Evolutionary conservation across 2,329 filamentous ascomycete genomes (phyloP), one percentile per base, ranked within the genome.

Genomic region (Trichoderma citrinoviride): DNA sequence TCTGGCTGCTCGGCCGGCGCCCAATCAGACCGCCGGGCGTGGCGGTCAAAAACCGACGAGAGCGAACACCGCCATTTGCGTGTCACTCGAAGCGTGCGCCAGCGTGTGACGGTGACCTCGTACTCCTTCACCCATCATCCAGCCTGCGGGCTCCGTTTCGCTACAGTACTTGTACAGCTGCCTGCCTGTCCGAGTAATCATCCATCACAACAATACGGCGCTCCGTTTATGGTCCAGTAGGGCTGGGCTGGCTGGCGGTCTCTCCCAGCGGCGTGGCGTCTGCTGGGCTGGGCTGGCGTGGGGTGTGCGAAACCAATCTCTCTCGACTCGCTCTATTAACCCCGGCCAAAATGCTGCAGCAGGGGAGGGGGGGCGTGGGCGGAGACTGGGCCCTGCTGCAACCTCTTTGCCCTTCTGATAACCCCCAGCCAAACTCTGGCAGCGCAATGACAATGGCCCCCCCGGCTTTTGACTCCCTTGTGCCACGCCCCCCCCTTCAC

Each of bases 61-160:
- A 46, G 43, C 49, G 46, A 65, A 65, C 63, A 65, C 63, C 63
- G 63, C 63, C 63, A 60, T 64, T 65, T 65, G 49, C 21, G 57
- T 43, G 57, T 43, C 17, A 58, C 57, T 37, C 54, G 25, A n/a
- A 43, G 17, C 54, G n/a, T 21, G 33, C 33, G 33, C 33, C 33
- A 37, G 33, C 33, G 33, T 37, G 33, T 37, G 33, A 37, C 33
- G 33, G 33, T 37, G 33, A n/a, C 33, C 33, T 37, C 33, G 33
- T 37, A 37, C 33, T 55, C 52, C 52, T 29, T 53, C 37, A n/a
- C n/a, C n/a, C n/a, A n/a, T n/a, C n/a, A n/a, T n/a, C n/a, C n/a
- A n/a, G n/a, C n/a, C n/a, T n/a, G n/a, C n/a, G n/a, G n/a, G n/a
- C n/a, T n/a, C n/a, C n/a, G n/a, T n/a, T n/a, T n/a, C 33, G 10